Conservation (phyloP, 768 basidiomycete species). For the Boletus reticulatus region DNA sequence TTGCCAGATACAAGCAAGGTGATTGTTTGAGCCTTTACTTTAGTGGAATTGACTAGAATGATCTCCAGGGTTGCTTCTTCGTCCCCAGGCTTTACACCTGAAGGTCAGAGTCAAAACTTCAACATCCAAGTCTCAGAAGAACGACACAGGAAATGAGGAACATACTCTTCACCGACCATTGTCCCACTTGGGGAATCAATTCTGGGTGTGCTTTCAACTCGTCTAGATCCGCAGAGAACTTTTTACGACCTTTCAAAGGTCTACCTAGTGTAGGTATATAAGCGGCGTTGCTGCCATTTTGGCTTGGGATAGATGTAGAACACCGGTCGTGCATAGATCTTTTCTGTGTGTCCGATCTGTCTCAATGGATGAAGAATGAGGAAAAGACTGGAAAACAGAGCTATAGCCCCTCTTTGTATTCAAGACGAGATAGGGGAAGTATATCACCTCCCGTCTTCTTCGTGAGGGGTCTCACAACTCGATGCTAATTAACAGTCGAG, state of each 20-base stretch:
- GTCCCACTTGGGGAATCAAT: constrained; percentile 36
- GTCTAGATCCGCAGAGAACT: constrained; percentile 56
- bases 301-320: neutral
- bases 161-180: constrained; percentile 43
- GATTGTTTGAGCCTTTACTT: constrained; percentile 16
- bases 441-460: too few relatives aligned
- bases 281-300: neutral
- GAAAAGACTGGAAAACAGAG: too few relatives aligned
- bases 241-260: constrained; percentile 51
- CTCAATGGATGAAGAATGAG: too few relatives aligned
- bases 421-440: too few relatives aligned
- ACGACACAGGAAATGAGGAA: neutral
- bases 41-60: constrained; percentile 26
- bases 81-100: constrained; percentile 55
- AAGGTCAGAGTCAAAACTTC: neutral
- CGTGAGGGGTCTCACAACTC: too few relatives aligned
- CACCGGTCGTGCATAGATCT: too few relatives aligned
- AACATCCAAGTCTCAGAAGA: neutral
- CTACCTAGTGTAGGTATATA: neutral
- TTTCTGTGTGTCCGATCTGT: too few relatives aligned
- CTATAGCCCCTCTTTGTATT: too few relatives aligned
- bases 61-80: constrained; percentile 67
- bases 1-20: constrained; percentile 52
- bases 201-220: constrained; percentile 41
- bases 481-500: too few relatives aligned